Evolutionary conservation across 371 early-diverging fungal genomes (phyloP).

Genomic region (Mortierella sp.): DNA sequence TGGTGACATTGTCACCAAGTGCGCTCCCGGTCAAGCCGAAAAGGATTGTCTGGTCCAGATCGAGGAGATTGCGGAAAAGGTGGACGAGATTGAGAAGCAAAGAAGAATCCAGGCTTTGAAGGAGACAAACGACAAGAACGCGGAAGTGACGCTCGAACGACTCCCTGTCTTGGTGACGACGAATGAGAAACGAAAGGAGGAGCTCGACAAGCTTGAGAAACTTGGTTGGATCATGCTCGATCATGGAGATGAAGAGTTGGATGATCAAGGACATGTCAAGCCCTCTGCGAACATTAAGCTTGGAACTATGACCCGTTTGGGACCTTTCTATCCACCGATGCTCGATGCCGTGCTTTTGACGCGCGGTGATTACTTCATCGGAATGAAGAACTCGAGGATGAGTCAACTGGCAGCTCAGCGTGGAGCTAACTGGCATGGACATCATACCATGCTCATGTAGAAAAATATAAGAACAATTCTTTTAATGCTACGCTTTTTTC

Average conservation of each 20-base stretch:
- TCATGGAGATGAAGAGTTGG: slow-evolving; percentile 32
- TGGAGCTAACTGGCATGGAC: slow-evolving; percentile 40
- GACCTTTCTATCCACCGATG: slow-evolving; percentile 46
- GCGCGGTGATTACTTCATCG: slow-evolving; percentile 42
- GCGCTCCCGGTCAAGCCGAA: slow-evolving; percentile 33
- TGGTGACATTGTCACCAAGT: slow-evolving; percentile 47
- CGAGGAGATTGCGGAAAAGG: slow-evolving; percentile 44
- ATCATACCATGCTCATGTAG: slow-evolving; percentile 39
- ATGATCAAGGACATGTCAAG: slow-evolving; percentile 11
- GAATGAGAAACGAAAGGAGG: slow-evolving; percentile 40
- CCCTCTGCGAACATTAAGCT: slow-evolving; percentile 22
- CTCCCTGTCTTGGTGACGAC: slow-evolving; percentile 44
- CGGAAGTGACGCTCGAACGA: slow-evolving; percentile 16
- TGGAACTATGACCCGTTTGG: slow-evolving; percentile 31
- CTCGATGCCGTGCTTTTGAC: slow-evolving; percentile 44
- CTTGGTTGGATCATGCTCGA: slow-evolving; percentile 45
- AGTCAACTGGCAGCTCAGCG: slow-evolving; percentile 40
- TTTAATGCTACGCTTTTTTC: background rate
- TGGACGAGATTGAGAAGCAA: slow-evolving; percentile 36
- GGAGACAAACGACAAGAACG: background rate
- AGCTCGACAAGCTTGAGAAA: slow-evolving; percentile 35
- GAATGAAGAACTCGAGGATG: slow-evolving; percentile 48
- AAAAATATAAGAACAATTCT: background rate
- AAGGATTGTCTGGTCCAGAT: slow-evolving; percentile 47
- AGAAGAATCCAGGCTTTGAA: slow-evolving; percentile 19